Conservation (phyloP, 176 grass and related monocot genomes). For the Ensete ventricosum region DNA sequence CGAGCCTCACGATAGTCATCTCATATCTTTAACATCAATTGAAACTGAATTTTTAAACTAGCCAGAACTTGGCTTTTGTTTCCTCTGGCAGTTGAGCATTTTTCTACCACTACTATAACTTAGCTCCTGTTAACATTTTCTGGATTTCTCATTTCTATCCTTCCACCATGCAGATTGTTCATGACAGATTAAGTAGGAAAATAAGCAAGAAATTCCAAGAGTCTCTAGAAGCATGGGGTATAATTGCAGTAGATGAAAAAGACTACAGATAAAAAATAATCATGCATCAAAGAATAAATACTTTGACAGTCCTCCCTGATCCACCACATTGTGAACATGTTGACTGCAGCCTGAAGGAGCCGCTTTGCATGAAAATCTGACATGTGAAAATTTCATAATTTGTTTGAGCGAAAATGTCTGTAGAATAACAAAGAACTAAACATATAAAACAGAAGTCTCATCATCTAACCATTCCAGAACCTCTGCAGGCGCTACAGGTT, state of each 20-base stretch:
- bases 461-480: constrained; percentile 63
- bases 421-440: background rate
- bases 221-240: background rate
- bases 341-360: constrained; percentile 2
- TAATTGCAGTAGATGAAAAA: background rate
- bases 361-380: constrained; percentile 21
- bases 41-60: too few relatives aligned
- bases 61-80: too few relatives aligned
- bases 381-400: background rate
- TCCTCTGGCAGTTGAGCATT: too few relatives aligned
- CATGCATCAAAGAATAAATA: background rate
- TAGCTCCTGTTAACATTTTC: background rate
- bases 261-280: background rate
- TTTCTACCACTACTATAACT: too few relatives aligned
- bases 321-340: constrained; percentile 20
- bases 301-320: constrained; percentile 7
- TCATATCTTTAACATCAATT: too few relatives aligned
- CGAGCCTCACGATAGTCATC: background rate
- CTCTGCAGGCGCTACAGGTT: constrained; percentile 88
- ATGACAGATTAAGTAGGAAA: background rate
- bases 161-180: background rate
- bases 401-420: background rate
- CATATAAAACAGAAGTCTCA: constrained; percentile 15
- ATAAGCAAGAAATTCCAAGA: background rate
- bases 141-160: background rate